A percentile compares a stretch with the other conserved stretches of the same genome.
Evolutionary conservation across 1,284 basidiomycete genomes (phyloP).

Genomic region (Ganoderma leucocontextum): DNA sequence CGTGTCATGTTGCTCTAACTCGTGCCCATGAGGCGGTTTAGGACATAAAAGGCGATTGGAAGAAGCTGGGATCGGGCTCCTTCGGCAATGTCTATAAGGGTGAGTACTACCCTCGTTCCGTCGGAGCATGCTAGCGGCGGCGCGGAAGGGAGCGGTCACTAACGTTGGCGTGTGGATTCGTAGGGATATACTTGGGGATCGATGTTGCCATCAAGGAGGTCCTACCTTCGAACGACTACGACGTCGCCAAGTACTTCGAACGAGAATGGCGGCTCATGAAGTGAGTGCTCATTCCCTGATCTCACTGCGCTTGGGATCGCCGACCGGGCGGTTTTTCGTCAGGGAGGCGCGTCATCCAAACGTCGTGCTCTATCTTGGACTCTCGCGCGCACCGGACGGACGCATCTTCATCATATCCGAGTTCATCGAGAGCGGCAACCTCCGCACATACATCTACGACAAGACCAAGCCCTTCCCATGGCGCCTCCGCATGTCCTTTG

Average conservation of each 20-base stretch:
- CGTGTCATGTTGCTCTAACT: constrained; percentile 5
- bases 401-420: constrained; percentile 92
- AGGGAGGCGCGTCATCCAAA: constrained; percentile 90
- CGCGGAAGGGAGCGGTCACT: constrained; percentile 2
- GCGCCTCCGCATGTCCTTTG: constrained; percentile 92
- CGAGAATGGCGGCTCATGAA: constrained; percentile 98
- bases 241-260: constrained; percentile 97
- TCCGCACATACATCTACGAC: constrained; percentile 88
- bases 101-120: constrained; percentile 37
- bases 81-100: constrained; percentile 95
- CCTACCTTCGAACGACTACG: constrained; percentile 87
- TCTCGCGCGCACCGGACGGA: constrained; percentile 88
- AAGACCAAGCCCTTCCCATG: constrained; percentile 85
- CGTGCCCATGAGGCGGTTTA: constrained; percentile 43
- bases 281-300: constrained; percentile 41
- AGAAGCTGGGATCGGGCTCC: constrained; percentile 88
- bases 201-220: constrained; percentile 98
- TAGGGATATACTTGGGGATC: constrained; percentile 91
- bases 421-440: constrained; percentile 87
- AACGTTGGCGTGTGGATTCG: constrained; percentile 2
- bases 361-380: constrained; percentile 93
- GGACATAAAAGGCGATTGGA: constrained; percentile 91
- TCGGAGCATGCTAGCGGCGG: neutral
- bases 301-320: neutral
- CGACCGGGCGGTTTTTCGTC: constrained; percentile 15